Evolutionary conservation across 495 filamentous ascomycete species (phyloP), one percentile per base, ranked within the genome.

Genomic region (Neurospora africana): DNA sequence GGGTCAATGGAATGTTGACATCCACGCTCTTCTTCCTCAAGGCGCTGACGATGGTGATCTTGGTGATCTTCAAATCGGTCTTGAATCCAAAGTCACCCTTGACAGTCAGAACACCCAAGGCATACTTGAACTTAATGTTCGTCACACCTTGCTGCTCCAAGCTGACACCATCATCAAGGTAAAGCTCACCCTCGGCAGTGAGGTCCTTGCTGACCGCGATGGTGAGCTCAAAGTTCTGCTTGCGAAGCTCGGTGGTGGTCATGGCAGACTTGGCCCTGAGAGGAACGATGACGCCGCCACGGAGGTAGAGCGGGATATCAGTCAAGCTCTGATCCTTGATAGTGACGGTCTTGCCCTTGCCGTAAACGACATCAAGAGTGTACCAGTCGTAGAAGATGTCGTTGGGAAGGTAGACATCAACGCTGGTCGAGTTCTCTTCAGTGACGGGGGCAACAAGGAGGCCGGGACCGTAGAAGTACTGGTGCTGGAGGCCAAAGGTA

Each of bases 381-480:
- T 87, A 88, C 85, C 86, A 93, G 81, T 94, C 91, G 82, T 95
- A 95, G 83, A 92, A 94, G 72, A 88, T 76, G 76, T 91, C 91
- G 41, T 90, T 76, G 44, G 92, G 91, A 58, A 95, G 86, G 80
- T 95, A 94, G 53, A 92, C 87, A 17, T 87, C 82, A 4, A 93
- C 90, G 39, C 84, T 85, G 0, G 89, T 94, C 36, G 83, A 79
- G 70, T 88, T 86, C 72, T 90, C 83, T 13, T 88, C 85, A 0
- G 84, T 89, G 10, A 95, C 92, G 3, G 92, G 92, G 5, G 87
- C 86, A 37, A 95, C 87, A n/a, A 95, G 86, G 68, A 95, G 80
- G 11, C 86, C 84, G 10, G 88, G 83, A 6, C 92, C 92, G 78
- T 87, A 92, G 83, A 94, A 91, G 82, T 90, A 94, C 75, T 95